A percentile compares a stretch with the other conserved stretches of the same genome.
These are phyloP conservation scores for Sporobolomyces pararoseus DNA, from an alignment of 768 basidiomycete genomes.

Conservation along the genomic window DNA sequence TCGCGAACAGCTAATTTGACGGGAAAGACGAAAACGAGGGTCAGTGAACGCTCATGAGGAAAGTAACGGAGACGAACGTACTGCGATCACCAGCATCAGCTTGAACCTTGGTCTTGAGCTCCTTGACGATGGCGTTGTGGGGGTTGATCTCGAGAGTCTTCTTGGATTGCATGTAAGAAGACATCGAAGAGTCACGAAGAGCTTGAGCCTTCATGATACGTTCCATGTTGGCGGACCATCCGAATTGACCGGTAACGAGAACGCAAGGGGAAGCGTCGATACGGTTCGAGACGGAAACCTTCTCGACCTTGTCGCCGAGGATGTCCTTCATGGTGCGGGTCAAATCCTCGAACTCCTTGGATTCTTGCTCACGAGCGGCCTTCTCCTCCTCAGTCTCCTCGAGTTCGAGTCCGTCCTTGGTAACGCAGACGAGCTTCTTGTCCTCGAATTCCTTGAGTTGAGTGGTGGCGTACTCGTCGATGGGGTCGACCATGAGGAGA, in stretches of 20 bases:
- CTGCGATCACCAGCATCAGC: slow-evolving; percentile 59
- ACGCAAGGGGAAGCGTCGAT: slow-evolving; percentile 65
- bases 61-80: neutral
- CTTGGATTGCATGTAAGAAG: slow-evolving; percentile 89
- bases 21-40: slow-evolving; percentile 85
- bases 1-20: slow-evolving; percentile 76
- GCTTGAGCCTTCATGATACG: slow-evolving; percentile 99
- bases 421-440: slow-evolving; percentile 95
- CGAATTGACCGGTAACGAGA: slow-evolving; percentile 94
- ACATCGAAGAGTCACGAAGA: slow-evolving; percentile 92
- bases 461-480: slow-evolving; percentile 96
- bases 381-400: slow-evolving; percentile 99
- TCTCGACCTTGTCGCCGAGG: slow-evolving; percentile 98
- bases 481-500: slow-evolving; percentile 93
- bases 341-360: slow-evolving; percentile 74
- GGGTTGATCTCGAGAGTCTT: slow-evolving; percentile 98
- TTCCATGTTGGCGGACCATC: slow-evolving; percentile 99
- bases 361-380: slow-evolving; percentile 78
- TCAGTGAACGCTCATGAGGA: neutral
- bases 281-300: slow-evolving; percentile 96
- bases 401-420: slow-evolving; percentile 98
- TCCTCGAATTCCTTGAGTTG: slow-evolving; percentile 99
- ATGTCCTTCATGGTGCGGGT: slow-evolving; percentile 96
- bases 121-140: slow-evolving; percentile 85
- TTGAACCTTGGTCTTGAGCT: slow-evolving; percentile 88